phyloP scores from a whole-genome alignment of 1,284 basidiomycete species.

The Apiotrichum akiyoshidainum region DNA sequence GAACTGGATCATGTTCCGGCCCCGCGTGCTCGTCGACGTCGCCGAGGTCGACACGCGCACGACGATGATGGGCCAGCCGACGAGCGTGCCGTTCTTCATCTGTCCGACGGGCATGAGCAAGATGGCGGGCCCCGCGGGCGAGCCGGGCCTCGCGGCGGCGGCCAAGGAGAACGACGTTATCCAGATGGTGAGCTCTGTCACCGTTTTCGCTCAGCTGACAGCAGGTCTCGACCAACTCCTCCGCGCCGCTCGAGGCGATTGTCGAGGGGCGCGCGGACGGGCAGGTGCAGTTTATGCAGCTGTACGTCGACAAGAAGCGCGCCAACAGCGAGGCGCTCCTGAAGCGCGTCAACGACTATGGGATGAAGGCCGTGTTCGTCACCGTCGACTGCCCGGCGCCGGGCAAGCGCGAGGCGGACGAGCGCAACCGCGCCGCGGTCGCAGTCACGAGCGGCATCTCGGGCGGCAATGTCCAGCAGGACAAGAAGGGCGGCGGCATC shows the following conservation, averaged over 20 bases:
- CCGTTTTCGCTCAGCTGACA: neutral
- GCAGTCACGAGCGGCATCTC: conserved; percentile 46
- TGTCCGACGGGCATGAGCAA: conserved; percentile 51
- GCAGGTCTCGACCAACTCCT: conserved; percentile 50
- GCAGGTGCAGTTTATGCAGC: conserved; percentile 51
- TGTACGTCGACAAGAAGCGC: conserved; percentile 50
- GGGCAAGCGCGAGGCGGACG: conserved; percentile 51
- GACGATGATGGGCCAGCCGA: conserved; percentile 42
- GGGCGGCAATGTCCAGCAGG: conserved; percentile 45
- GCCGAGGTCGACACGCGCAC: conserved; percentile 42
- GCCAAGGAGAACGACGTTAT: conserved; percentile 46
- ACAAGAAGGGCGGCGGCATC: conserved; percentile 49
- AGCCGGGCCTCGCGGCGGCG: conserved; percentile 42
- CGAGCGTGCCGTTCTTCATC: conserved; percentile 48
- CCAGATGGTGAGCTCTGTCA: conserved; percentile 42
- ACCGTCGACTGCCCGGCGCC: conserved; percentile 51
- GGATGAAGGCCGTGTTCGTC: conserved; percentile 50
- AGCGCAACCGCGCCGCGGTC: conserved; percentile 45
- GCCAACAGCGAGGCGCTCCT: conserved; percentile 45
- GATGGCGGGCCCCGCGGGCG: conserved; percentile 47
- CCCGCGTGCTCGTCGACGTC: conserved; percentile 46
- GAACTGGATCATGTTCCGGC: conserved; percentile 49
- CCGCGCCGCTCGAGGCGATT: conserved; percentile 45
- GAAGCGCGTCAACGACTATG: conserved; percentile 36
- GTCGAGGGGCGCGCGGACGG: conserved; percentile 28